Percentiles rank a stretch among this genome's conserved stretches.
Conservation (phyloP, 2,329 filamentous ascomycete species). For the Fusarium illudens region DNA sequence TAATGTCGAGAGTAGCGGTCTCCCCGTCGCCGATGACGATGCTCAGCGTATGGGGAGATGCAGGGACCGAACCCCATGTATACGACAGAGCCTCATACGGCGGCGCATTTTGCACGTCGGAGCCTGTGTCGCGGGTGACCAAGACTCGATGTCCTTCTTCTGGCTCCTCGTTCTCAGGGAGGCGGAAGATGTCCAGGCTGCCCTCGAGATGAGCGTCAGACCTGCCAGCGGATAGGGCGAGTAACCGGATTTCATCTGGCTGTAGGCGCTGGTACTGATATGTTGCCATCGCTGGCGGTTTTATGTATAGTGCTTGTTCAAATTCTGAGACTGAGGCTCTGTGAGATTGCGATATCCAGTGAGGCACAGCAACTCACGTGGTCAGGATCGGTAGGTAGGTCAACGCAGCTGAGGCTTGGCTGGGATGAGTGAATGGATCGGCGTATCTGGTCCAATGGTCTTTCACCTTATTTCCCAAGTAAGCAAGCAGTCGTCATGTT, state of each 20-base stretch:
- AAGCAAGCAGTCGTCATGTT: not conserved
- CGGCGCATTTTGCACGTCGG: not conserved
- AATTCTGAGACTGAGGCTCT: not conserved
- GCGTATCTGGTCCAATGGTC: not conserved
- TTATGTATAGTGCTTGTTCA: not conserved
- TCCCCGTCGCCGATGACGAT: not conserved
- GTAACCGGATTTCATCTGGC: not conserved
- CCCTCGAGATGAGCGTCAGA: not conserved
- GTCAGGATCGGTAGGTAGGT: not conserved
- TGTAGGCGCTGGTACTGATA: not conserved
- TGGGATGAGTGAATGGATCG: not conserved
- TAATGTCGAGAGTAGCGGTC: not conserved
- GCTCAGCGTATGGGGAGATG: not conserved
- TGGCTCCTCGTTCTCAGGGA: not conserved
- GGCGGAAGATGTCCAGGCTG: not conserved
- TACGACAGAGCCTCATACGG: not conserved
- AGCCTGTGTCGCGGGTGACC: not conserved
- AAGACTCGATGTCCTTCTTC: not conserved
- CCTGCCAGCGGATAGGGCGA: not conserved
- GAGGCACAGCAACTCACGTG: not conserved
- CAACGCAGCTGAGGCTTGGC: not conserved
- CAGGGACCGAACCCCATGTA: not conserved
- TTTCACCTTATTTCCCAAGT: not conserved
- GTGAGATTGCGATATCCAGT: not conserved
- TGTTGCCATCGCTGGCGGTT: not conserved